Conservation (phyloP, 2,329 filamentous ascomycete genomes). For the Xylariomycetidae sp. region DNA sequence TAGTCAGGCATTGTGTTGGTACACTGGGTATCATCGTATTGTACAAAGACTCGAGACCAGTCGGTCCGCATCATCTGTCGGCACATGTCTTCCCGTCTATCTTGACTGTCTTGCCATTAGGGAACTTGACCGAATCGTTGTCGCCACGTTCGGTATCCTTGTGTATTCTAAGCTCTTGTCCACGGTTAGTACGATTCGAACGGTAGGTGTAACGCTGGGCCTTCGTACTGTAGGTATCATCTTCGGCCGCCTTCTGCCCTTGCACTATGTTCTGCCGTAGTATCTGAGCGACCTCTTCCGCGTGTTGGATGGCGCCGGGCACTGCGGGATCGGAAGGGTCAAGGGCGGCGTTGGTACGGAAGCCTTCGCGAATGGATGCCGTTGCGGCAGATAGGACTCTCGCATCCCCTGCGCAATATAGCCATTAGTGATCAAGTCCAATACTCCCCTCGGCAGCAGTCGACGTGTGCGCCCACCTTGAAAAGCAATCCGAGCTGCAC, state of each 20-base stretch:
- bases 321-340: conserved; percentile 52
- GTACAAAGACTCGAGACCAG: conserved; percentile 13
- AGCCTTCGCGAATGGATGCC: conserved; percentile 64
- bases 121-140: conserved; percentile 80
- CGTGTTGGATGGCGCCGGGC: conserved; percentile 64
- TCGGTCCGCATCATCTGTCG: conserved; percentile 13
- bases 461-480: conserved; percentile 48
- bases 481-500: conserved; percentile 78
- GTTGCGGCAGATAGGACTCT: conserved; percentile 65
- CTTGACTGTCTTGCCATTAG: conserved; percentile 31
- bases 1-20: conserved; percentile 14
- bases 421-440: too few relatives aligned
- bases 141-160: conserved; percentile 86
- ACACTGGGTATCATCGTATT: conserved; percentile 25
- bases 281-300: conserved; percentile 75
- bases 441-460: too few relatives aligned
- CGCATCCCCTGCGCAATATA: conserved; percentile 55
- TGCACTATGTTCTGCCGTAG: conserved; percentile 84
- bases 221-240: conserved; percentile 55
- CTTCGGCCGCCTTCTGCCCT: conserved; percentile 54
- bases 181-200: conserved; percentile 5
- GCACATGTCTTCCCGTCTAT: conserved; percentile 19
- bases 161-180: conserved; percentile 76
- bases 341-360: conserved; percentile 60
- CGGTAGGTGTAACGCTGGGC: background rate